Evolutionary conservation across 768 basidiomycete genomes (phyloP).

Genomic region (Mycena alexandri): DNA sequence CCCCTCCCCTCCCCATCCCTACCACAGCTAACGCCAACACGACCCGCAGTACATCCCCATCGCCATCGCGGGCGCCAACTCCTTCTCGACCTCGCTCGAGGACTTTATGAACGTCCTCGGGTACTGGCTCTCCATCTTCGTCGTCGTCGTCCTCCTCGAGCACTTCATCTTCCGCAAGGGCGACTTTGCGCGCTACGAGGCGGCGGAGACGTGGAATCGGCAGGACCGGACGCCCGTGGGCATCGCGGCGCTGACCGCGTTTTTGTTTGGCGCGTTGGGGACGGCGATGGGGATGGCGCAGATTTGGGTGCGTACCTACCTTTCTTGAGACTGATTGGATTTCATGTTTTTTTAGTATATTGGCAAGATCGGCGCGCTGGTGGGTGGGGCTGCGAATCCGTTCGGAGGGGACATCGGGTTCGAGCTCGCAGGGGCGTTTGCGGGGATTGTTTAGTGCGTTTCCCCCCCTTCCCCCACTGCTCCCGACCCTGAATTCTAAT

Average conservation of each 20-base stretch:
- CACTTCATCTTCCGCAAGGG: slow-evolving; percentile 63
- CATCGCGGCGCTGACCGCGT: slow-evolving; percentile 50
- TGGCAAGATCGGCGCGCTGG: slow-evolving; percentile 43
- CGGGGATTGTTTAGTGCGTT: slow-evolving; percentile 41
- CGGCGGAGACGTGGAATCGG: slow-evolving; percentile 43
- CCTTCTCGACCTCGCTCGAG: slow-evolving; percentile 57
- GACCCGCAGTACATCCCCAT: slow-evolving; percentile 54
- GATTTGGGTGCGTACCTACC: slow-evolving; percentile 36
- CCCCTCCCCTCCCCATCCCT: neutral
- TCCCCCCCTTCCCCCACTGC: neutral
- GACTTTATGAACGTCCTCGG: slow-evolving; percentile 61
- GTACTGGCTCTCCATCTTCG: slow-evolving; percentile 68
- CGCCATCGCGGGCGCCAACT: slow-evolving; percentile 62
- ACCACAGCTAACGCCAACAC: slow-evolving; percentile 26
- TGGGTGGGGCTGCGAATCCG: slow-evolving; percentile 36
- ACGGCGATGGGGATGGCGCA: slow-evolving; percentile 53
- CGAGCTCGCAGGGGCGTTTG: slow-evolving; percentile 49
- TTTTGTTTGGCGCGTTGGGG: slow-evolving; percentile 52
- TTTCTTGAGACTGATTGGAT: neutral
- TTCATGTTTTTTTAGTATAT: slow-evolving; percentile 34
- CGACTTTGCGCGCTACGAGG: slow-evolving; percentile 49
- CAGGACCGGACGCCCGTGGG: slow-evolving; percentile 52
- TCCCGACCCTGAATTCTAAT: neutral
- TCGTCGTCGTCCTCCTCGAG: slow-evolving; percentile 60
- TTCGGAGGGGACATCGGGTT: slow-evolving; percentile 54